phyloP scores from a whole-genome alignment of 2,329 filamentous ascomycete genomes.

The Ophiostoma sp. region DNA sequence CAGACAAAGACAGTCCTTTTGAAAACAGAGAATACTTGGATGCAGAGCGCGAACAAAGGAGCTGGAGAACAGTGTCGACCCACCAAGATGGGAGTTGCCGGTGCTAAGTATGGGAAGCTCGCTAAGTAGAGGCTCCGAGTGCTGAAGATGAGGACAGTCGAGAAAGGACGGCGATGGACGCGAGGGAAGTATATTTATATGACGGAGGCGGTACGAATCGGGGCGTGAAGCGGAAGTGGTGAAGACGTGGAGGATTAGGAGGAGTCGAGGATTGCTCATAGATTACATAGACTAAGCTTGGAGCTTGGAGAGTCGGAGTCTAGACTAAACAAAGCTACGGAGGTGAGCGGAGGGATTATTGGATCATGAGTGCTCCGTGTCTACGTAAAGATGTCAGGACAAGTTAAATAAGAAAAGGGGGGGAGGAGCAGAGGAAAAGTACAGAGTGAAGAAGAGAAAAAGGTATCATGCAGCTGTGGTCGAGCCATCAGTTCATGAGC shows the following conservation, averaged over 20 bases:
- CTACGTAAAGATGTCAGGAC: neutral
- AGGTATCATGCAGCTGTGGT: neutral
- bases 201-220: too few species aligned
- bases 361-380: too few species aligned
- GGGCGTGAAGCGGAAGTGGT: too few species aligned
- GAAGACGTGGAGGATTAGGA: too few species aligned
- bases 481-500: neutral
- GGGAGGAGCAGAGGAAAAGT: neutral
- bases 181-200: neutral
- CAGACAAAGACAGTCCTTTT: neutral
- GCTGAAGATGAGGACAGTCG: neutral
- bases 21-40: neutral
- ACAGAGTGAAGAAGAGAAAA: neutral
- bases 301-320: too few species aligned
- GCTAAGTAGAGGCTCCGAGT: neutral
- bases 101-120: neutral
- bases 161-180: neutral
- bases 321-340: too few species aligned
- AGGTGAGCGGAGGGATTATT: too few species aligned
- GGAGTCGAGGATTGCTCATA: too few species aligned
- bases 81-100: conserved; percentile 3
- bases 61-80: conserved; percentile 1
- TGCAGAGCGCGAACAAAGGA: neutral
- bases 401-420: neutral
- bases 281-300: too few species aligned